These are phyloP conservation scores for Metschnikowia aberdeeniae DNA, from an alignment of 805 yeast species.

Conservation along the genomic window DNA sequence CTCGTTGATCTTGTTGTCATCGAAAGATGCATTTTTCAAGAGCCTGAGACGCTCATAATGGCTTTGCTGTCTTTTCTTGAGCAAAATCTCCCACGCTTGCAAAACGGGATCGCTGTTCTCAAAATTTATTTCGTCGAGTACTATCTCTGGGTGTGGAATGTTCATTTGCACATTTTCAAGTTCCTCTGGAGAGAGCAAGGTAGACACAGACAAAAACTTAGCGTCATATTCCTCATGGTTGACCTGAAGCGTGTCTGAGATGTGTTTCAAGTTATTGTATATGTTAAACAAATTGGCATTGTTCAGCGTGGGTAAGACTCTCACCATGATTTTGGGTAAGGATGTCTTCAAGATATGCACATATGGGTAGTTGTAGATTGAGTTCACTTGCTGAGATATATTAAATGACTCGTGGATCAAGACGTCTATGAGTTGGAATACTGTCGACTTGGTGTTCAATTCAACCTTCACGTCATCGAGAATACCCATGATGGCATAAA, in stretches of 20 bases:
- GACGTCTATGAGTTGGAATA: slow-evolving; percentile 68
- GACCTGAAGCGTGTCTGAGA: slow-evolving; percentile 33
- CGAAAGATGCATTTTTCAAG: slow-evolving; percentile 27
- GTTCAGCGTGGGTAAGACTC: slow-evolving; percentile 35
- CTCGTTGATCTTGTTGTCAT: slow-evolving; percentile 16
- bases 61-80: slow-evolving; percentile 46
- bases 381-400: slow-evolving; percentile 32
- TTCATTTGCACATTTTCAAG: slow-evolving; percentile 25
- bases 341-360: slow-evolving; percentile 29
- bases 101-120: slow-evolving; percentile 27
- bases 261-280: slow-evolving; percentile 32
- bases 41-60: slow-evolving; percentile 47
- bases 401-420: slow-evolving; percentile 40
- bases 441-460: slow-evolving; percentile 59
- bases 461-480: slow-evolving; percentile 45
- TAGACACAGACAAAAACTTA: slow-evolving; percentile 25
- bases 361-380: slow-evolving; percentile 36
- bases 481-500: slow-evolving; percentile 62
- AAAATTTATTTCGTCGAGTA: slow-evolving; percentile 18
- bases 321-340: slow-evolving; percentile 31
- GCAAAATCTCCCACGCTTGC: slow-evolving; percentile 45
- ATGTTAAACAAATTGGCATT: slow-evolving; percentile 36
- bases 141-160: slow-evolving; percentile 32
- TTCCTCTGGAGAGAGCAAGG: slow-evolving; percentile 36
- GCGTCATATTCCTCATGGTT: slow-evolving; percentile 24